phyloP scores from a whole-genome alignment of 805 yeast genomes.

The Candida anglica region DNA sequence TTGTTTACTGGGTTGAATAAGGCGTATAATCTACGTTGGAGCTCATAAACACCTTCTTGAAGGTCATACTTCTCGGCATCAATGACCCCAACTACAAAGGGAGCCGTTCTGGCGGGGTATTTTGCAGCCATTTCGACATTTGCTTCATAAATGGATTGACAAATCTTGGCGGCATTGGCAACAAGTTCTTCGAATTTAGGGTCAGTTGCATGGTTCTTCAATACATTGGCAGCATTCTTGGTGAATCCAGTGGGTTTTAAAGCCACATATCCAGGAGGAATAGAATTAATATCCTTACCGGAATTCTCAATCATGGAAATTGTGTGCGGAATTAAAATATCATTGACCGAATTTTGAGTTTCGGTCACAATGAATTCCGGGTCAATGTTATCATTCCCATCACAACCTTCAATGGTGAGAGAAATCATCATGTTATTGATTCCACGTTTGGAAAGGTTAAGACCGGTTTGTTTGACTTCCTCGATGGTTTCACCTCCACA shows the following conservation, averaged over 20 bases:
- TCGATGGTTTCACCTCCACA: conserved; percentile 82
- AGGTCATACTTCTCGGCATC: conserved; percentile 91
- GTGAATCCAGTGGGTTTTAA: conserved; percentile 90
- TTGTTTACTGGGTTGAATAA: conserved; percentile 60
- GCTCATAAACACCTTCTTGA: conserved; percentile 87
- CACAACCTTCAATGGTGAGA: conserved; percentile 88
- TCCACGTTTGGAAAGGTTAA: conserved; percentile 63
- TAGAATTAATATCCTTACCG: conserved; percentile 51
- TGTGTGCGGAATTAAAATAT: conserved; percentile 72
- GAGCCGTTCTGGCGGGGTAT: conserved; percentile 65
- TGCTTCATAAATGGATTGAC: conserved; percentile 51
- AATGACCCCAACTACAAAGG: conserved; percentile 72
- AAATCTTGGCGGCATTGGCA: conserved; percentile 60
- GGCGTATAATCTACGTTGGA: conserved; percentile 76
- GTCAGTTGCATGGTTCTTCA: conserved; percentile 58
- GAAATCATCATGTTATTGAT: conserved; percentile 95
- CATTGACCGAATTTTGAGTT: conserved; percentile 62
- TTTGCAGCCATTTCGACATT: conserved; percentile 45
- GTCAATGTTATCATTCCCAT: conserved; percentile 64
- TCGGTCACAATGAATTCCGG: conserved; percentile 57
- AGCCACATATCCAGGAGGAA: conserved; percentile 91
- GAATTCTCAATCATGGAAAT: conserved; percentile 47
- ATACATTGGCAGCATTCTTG: conserved; percentile 68
- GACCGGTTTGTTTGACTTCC: conserved; percentile 71
- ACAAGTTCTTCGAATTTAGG: conserved; percentile 58